Evolutionary conservation across 2,329 filamentous ascomycete genomes (phyloP).

Genomic region (Elsinoe batatas): DNA sequence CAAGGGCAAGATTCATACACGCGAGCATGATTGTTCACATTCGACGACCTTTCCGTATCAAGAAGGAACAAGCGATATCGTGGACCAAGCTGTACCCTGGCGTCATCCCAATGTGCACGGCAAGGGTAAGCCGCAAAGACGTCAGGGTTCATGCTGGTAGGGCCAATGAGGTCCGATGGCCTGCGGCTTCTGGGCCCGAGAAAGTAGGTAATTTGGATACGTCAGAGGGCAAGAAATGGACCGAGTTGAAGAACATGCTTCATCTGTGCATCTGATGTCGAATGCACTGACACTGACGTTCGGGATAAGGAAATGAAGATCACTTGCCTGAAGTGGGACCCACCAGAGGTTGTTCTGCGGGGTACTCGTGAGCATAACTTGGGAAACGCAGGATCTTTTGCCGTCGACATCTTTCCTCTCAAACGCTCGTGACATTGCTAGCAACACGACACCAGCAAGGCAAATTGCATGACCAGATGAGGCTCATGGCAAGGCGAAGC

Average conservation of each 20-base stretch:
- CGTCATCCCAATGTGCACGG: background rate
- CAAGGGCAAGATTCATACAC: background rate
- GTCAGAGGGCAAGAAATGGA: constrained; percentile 1
- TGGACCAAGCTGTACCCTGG: background rate
- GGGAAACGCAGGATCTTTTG: background rate
- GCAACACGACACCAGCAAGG: background rate
- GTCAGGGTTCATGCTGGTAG: background rate
- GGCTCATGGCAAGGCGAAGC: background rate
- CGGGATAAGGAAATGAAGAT: background rate
- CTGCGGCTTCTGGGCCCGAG: background rate
- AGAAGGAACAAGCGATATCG: background rate
- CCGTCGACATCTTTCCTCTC: background rate
- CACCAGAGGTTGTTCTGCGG: background rate
- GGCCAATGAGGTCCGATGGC: background rate
- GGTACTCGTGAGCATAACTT: background rate
- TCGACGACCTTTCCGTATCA: constrained; percentile 2
- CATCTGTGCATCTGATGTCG: background rate
- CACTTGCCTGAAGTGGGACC: background rate
- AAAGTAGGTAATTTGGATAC: background rate
- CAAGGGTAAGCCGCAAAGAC: background rate
- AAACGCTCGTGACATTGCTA: too few species aligned
- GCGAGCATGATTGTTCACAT: background rate
- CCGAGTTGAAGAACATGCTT: background rate
- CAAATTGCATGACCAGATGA: background rate
- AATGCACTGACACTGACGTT: constrained; percentile 4